These are phyloP conservation scores for Raphanus sativus DNA, from an alignment of 345 rosid genomes.

Conservation along the genomic window DNA sequence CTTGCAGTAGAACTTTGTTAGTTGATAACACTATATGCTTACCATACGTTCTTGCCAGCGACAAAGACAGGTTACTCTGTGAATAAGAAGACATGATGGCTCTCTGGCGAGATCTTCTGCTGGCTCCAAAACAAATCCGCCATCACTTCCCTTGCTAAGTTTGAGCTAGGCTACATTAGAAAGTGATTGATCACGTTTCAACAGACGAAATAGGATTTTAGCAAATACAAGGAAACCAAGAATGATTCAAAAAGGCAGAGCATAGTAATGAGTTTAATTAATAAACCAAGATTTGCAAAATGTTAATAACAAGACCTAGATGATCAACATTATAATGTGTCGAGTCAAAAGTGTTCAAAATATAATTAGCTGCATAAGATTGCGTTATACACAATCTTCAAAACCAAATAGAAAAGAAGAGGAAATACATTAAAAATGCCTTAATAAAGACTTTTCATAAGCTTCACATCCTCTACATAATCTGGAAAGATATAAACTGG, in stretches of 20 bases:
- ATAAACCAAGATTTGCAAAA: constrained; percentile 21
- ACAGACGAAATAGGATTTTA: too few relatives aligned
- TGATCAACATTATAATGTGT: neutral
- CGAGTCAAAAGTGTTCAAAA: neutral
- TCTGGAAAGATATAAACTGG: neutral
- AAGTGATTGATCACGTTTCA: constrained; percentile 16
- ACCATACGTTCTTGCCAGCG: constrained; percentile 35
- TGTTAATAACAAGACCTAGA: constrained; percentile 5
- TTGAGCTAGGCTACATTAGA: constrained; percentile 38
- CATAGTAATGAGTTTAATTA: neutral
- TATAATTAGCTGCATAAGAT: too few relatives aligned
- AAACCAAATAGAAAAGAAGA: too few relatives aligned
- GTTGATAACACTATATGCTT: constrained; percentile 30
- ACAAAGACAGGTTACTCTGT: constrained; percentile 39
- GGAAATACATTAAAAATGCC: too few relatives aligned
- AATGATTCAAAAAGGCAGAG: constrained; percentile 3
- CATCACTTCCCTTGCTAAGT: constrained; percentile 42
- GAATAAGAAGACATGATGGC: constrained; percentile 43
- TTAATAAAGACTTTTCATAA: neutral
- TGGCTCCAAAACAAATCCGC: constrained; percentile 69
- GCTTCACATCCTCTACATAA: neutral
- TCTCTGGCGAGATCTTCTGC: constrained; percentile 45
- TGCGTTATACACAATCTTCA: too few relatives aligned
- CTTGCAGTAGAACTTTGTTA: constrained; percentile 57
- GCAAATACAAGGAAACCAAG: too few relatives aligned